Conservation (phyloP, 768 basidiomycete species). For the Lenzites betulinus region DNA sequence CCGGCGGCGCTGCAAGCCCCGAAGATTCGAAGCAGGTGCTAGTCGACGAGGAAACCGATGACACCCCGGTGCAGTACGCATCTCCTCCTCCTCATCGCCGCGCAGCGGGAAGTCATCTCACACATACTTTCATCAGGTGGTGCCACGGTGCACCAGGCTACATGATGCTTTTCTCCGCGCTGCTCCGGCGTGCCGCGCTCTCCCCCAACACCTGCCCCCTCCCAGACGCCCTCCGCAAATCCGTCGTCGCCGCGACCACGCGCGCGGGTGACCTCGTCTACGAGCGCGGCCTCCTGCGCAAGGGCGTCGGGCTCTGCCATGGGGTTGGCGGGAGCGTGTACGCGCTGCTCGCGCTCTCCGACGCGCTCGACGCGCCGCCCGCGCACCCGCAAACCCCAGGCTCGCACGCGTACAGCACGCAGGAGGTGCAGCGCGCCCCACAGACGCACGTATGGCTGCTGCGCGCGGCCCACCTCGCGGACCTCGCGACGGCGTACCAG, state of each 20-base stretch:
- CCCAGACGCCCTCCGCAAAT: slow-evolving; percentile 28
- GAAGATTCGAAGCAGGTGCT: slow-evolving; percentile 6
- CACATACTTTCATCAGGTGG: slow-evolving; percentile 42
- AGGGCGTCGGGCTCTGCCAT: slow-evolving; percentile 63
- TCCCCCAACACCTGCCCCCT: slow-evolving; percentile 27
- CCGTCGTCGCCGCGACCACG: slow-evolving; percentile 36
- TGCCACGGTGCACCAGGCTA: slow-evolving; percentile 61
- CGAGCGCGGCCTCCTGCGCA: slow-evolving; percentile 49
- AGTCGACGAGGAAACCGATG: slow-evolving; percentile 21
- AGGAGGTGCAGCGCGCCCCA: not conserved
- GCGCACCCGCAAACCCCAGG: slow-evolving; percentile 1
- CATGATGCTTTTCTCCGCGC: slow-evolving; percentile 48
- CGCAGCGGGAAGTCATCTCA: not conserved
- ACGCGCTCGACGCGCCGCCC: slow-evolving; percentile 39
- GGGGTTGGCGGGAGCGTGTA: slow-evolving; percentile 57
- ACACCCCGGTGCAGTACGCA: slow-evolving; percentile 53
- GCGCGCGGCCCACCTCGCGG: slow-evolving; percentile 51
- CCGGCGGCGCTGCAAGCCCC: slow-evolving; percentile 11
- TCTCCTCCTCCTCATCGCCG: not conserved
- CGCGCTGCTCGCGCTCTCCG: slow-evolving; percentile 50
- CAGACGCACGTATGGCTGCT: slow-evolving; percentile 32
- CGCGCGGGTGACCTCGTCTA: slow-evolving; percentile 49
- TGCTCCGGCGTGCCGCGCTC: slow-evolving; percentile 36
- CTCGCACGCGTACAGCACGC: too few species aligned
- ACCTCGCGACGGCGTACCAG: slow-evolving; percentile 41